phyloP scores from a whole-genome alignment of 306 rosid species.

The Castanopsis chinensis region DNA sequence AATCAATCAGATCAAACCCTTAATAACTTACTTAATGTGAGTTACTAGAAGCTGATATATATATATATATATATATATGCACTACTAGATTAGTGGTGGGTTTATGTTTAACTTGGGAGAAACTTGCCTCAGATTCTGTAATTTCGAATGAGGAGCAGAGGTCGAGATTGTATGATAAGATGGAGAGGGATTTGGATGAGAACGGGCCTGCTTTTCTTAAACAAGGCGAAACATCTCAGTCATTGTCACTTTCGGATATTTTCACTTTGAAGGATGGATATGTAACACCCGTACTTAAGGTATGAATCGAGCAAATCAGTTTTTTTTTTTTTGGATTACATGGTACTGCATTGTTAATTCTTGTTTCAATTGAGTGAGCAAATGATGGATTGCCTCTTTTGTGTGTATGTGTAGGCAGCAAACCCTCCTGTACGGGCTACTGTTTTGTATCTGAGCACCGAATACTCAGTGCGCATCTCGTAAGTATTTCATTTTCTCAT shows the following conservation, averaged over 20 bases:
- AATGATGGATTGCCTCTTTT: slow-evolving; percentile 30
- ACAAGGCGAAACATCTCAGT: slow-evolving; percentile 87
- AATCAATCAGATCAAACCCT: too few species aligned
- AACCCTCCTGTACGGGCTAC: slow-evolving; percentile 92
- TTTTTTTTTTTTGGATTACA: neutral
- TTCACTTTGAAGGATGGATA: slow-evolving; percentile 71
- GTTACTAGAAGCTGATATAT: too few species aligned
- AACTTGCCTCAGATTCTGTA: slow-evolving; percentile 39
- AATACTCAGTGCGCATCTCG: slow-evolving; percentile 73
- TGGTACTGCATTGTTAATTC: neutral
- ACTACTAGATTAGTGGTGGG: neutral
- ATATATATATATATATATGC: too few species aligned
- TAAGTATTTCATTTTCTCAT: slow-evolving; percentile 32
- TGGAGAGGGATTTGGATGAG: slow-evolving; percentile 78
- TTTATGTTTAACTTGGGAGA: slow-evolving; percentile 8
- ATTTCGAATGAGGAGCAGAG: slow-evolving; percentile 47
- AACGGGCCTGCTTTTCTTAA: slow-evolving; percentile 77
- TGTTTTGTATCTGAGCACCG: slow-evolving; percentile 69
- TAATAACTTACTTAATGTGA: too few species aligned
- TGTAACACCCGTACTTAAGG: slow-evolving; percentile 80
- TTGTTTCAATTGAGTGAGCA: slow-evolving; percentile 13
- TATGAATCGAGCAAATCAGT: slow-evolving; percentile 9
- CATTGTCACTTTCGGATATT: slow-evolving; percentile 81
- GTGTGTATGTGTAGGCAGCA: slow-evolving; percentile 55
- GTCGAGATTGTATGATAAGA: slow-evolving; percentile 66